A percentile compares a stretch with the other conserved stretches of the same genome.
Evolutionary conservation across 495 filamentous ascomycete species (phyloP).

Genomic region (Penicillium cinerascens): DNA sequence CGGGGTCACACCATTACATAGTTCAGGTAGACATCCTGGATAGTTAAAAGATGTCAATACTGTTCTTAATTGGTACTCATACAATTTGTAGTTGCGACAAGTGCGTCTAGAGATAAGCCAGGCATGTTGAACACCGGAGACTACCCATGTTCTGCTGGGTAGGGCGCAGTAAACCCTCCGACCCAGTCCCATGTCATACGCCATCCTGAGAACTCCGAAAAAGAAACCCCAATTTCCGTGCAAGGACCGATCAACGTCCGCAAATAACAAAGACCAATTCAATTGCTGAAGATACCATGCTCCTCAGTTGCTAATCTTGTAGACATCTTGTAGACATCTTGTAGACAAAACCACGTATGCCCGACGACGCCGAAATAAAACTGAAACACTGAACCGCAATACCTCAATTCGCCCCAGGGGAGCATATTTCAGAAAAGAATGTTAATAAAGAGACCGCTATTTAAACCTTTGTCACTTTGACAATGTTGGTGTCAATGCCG

Average conservation of each 20-base stretch:
- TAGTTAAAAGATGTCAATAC: background rate
- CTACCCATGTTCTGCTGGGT: background rate
- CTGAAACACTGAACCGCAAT: slow-evolving; percentile 1
- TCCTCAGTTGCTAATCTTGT: background rate
- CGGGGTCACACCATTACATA: background rate
- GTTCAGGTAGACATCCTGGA: background rate
- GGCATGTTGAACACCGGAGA: background rate
- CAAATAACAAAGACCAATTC: background rate
- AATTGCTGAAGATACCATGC: background rate
- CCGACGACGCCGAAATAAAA: slow-evolving; percentile 5
- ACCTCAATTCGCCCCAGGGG: background rate
- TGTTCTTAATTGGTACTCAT: background rate
- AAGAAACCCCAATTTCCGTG: background rate
- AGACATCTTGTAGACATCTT: background rate
- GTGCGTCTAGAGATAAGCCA: background rate
- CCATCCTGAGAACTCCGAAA: slow-evolving; percentile 5
- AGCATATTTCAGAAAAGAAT: background rate
- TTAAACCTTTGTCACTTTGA: slow-evolving; percentile 52
- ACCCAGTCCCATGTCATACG: slow-evolving; percentile 3
- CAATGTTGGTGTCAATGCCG: slow-evolving; percentile 50
- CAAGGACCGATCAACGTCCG: background rate
- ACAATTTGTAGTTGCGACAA: slow-evolving; percentile 1
- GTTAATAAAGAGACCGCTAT: background rate
- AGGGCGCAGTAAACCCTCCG: background rate
- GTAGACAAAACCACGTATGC: slow-evolving; percentile 2